Conservation (phyloP, 1,139 yeast genomes). For the Blastobotrys capitulatus region DNA sequence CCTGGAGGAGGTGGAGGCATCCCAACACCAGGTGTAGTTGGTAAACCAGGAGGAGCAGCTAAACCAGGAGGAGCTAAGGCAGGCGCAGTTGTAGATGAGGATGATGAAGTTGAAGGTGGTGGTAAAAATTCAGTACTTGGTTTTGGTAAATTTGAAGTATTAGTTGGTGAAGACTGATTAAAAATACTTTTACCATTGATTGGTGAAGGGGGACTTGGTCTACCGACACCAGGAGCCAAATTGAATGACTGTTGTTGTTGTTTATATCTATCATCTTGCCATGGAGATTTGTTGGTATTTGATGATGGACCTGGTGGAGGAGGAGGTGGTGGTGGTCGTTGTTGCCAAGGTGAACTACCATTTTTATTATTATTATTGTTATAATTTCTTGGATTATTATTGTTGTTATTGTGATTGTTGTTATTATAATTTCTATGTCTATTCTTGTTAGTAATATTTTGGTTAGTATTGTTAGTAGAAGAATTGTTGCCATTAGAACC, state of each 20-base stretch:
- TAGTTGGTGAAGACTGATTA: conserved; percentile 3
- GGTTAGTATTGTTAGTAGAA: not conserved
- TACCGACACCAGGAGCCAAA: conserved; percentile 12
- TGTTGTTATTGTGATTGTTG: not conserved
- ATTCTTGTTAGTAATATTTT: not conserved
- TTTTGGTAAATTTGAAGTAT: not conserved
- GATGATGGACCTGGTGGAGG: not conserved
- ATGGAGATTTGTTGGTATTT: not conserved
- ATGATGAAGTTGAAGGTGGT: not conserved
- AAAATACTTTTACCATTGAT: not conserved
- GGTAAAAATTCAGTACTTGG: not conserved
- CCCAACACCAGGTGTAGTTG: conserved; percentile 22
- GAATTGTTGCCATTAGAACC: not conserved
- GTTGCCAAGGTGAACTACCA: conserved; percentile 14
- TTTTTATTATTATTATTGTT: conserved; percentile 5
- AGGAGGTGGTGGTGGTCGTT: conserved; percentile 7
- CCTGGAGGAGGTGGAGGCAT: conserved; percentile 25
- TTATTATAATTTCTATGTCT: not conserved
- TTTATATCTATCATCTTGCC: not conserved
- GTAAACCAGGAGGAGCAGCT: conserved; percentile 16
- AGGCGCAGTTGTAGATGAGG: conserved; percentile 6
- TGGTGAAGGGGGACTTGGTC: conserved; percentile 4
- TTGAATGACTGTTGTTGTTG: conserved; percentile 3
- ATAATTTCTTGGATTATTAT: not conserved
- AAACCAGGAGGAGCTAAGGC: conserved; percentile 14